Evolutionary conservation across 441 rosid genomes (phyloP), one percentile per base, ranked within the genome.

Genomic region (Euphorbia schlechtendalii): DNA sequence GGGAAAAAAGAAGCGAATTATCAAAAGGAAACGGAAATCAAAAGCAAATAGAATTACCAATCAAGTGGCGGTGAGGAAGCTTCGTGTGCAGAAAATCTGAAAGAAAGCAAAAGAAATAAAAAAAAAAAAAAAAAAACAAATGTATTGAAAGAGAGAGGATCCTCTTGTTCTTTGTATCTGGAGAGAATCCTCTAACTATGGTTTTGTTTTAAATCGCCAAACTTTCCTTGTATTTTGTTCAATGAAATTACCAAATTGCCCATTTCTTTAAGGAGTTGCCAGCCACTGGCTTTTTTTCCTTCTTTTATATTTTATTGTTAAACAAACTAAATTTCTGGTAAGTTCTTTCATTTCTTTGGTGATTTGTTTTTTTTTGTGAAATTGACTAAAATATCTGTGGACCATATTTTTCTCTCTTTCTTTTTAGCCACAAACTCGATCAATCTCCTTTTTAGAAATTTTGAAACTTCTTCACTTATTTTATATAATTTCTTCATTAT

Each of bases 21-120:
- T 17, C 0, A 27, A 8, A 0, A 27, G 10, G 4, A 11, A 45
- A 61, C 8, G 6, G 8, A 48, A 48, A n/a, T n/a, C 20, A 49
- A 49, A 49, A 49, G 10, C 30, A 46, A 8, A 62, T 8, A 4
- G 60, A 53, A 14, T 15, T 40, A 64, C 68, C 68, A 36, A 11
- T 64, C 5, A 22, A 3, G 54, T 2, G 15, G 59, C 2, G 36
- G 36, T 0, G 67, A 53, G 38, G 49, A 45, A 20, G 17, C 6
- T 30, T 22, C 9, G 41, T 38, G 6, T 32, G 34, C 34, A 32
- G 34, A 32, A 32, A 32, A 32, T 32, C 34, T 32, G 34, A 32
- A 6, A 32, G 34, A 32, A 32, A 32, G 34, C 34, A 32, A 32
- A 32, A 32, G 3, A 32, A 34, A 32, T n/a, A n/a, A 27, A 46